These are phyloP conservation scores for Harringtonia aguacate DNA, from an alignment of 2,329 filamentous ascomycete species.

Conservation along the genomic window DNA sequence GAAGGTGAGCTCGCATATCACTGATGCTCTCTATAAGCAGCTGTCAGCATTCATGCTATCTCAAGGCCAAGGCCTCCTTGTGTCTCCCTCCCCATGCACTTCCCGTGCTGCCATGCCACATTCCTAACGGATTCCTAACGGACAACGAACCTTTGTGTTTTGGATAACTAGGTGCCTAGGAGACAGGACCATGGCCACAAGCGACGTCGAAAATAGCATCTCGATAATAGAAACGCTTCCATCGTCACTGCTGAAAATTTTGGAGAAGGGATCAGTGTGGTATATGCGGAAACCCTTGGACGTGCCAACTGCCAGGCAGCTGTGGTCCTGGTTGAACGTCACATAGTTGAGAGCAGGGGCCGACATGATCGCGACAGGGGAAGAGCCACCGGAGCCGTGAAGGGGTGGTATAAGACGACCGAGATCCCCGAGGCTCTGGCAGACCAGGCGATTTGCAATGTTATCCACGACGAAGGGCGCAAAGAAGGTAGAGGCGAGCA, in stretches of 20 bases:
- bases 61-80: not conserved
- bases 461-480: not conserved
- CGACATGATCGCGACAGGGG: slow-evolving; percentile 38
- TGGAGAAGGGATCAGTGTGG: slow-evolving; percentile 90
- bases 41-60: not conserved
- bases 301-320: slow-evolving; percentile 89
- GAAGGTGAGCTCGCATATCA: slow-evolving; percentile 98
- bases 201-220: slow-evolving; percentile 96
- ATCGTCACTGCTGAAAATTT: slow-evolving; percentile 89
- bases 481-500: not conserved
- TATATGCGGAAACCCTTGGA: slow-evolving; percentile 93
- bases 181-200: slow-evolving; percentile 87
- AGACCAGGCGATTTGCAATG: not conserved
- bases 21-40: slow-evolving; percentile 47
- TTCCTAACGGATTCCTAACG: too few relatives aligned
- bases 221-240: slow-evolving; percentile 93
- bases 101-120: too few relatives aligned
- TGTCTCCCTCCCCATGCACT: too few relatives aligned
- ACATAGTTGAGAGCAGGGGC: slow-evolving; percentile 84
- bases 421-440: slow-evolving; percentile 1
- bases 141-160: slow-evolving; percentile 72
- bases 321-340: slow-evolving; percentile 98
- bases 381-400: slow-evolving; percentile 7
- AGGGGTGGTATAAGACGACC: not conserved
- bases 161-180: slow-evolving; percentile 89